Evolutionary conservation across 2,329 filamentous ascomycete species (phyloP), one percentile per base, ranked within the genome.

Genomic region (Phialemoniopsis sp.): DNA sequence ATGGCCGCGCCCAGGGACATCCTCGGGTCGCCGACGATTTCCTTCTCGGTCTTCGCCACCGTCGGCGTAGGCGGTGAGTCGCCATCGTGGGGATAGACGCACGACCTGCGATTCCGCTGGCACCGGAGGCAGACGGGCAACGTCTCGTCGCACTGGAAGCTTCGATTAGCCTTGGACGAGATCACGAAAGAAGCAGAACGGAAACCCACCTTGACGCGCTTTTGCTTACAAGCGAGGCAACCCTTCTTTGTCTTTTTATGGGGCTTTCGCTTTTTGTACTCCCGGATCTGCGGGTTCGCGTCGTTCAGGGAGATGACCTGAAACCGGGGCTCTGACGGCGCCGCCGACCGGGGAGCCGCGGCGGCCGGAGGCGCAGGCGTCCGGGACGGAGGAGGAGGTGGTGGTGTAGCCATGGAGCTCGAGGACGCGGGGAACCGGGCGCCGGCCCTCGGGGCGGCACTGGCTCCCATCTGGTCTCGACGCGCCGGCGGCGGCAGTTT

Each of bases 241-340:
- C 51, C 51, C 21, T 34, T 37, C 18, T 45, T 39, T 8, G 47
- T 44, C 40, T 53, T 53, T 32, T 39, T 48, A 38, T 53, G 51
- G 15, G 45, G 43, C 18, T 43, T 41, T 2, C 51, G 47, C 3
- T 43, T 43, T 37, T 47, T 50, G 40, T 52, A 50, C 9, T 52
- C 48, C 9, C 46, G 45, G 17, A 38, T 40, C 34, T 49, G 44
- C 32, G 39, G 42, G 15, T 21, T 16, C 6, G 30, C 32, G 19
- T 63, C 3, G 74, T 42, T 37, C 8, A 52, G 46, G 13, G 46
- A 42, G 12, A 52, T 46, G 18, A 52, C 49, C 38, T 52, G 49
- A 39, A 52, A 52, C 29, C 28, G 29, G 8, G 37, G 30, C 32
- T 18, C 32, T 16, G 21, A 26, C 21, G 21, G 21, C 21, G 21